Evolutionary conservation across 371 early-diverging fungal species (phyloP), one percentile per base, ranked within the genome.

Genomic region (Mucor circinelloides): DNA sequence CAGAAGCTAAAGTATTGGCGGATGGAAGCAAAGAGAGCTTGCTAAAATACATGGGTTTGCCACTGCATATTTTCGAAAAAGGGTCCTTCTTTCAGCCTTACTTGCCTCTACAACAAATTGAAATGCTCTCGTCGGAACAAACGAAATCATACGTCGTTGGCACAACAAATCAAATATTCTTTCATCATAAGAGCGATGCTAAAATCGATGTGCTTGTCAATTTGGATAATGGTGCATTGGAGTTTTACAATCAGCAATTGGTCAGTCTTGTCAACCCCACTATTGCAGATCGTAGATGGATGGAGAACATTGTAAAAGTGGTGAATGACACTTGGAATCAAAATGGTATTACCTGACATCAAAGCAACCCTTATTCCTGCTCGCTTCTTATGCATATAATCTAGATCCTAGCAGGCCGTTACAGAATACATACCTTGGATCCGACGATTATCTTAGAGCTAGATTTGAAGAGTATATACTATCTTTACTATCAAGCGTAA

Each of bases 11-110:
- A 57, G 66, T 71, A n/a, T 66, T 79, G 3, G 42, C 62, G 4
- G 75, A 66, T 63, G 79, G 78, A 2, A 76, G 79, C 21, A 86
- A 85, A 64, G 83, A 76, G 6, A 82, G 83, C 31, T 69, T 85
- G 30, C 69, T 86, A 57, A 75, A 80, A 32, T 85, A 85, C 34
- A 80, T 87, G 70, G 91, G 92, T 12, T 72, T 91, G 21, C 94
- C 94, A 23, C 72, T 94, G 13, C 75, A 86, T 44, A 75, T 93
- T 8, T 94, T 93, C 75, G 92, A 90, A 55, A 83, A 90, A 76
- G 91, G 91, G 0, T 83, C 89, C 0, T 92, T 94, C 58, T 93
- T 93, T 66, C 94, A 93, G 63, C 94, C 94, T 9, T 94, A 94
- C 68, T 76, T 93, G 50, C 94, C 94, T 12, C 76, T 94, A 10